Evolutionary conservation across 495 filamentous ascomycete genomes (phyloP), one percentile per base, ranked within the genome.

Genomic region (Penicillium riverlandense): DNA sequence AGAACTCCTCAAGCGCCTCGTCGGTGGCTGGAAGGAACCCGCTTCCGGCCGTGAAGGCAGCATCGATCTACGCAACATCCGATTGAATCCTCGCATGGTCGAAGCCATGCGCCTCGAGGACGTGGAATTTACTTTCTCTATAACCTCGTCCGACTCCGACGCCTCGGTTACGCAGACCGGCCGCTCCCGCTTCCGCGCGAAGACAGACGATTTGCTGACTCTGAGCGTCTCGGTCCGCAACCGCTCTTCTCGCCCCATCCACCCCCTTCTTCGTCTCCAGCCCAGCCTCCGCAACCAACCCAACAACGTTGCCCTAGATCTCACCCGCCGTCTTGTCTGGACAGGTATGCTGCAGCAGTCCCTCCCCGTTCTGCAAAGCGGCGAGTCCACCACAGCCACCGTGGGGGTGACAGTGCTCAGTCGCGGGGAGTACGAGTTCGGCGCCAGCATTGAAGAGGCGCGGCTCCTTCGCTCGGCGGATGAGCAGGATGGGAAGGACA

Each of bases 61-160:
- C 1, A 76, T 95, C 41, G 87, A 95, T 49, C 66, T 96, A 1
- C 78, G 90, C 15, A 71, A 66, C 37, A 74, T 95, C 40, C 76
- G 87, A 11, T 68, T 96, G 11, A 84, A 74, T 40, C 62, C 80
- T 9, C 72, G 84, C 32, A 94, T 95, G 87, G 78, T 95, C 14
- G 86, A 95, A 45, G 84, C 84, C 1, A 70, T 95, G 50, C 83
- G 79, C 52, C 71, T 95, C 8, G 87, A 92, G 33, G 90, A 96
- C 45, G 54, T 96, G 1, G 79, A 77, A 13, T 79, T 95, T 16
- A 75, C 77, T 4, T 78, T 90, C 41, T 70, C 69, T 50, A 83
- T 57, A 58, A 69, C 45, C 41, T 61, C 22, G 30, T 48, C 43
- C 6, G 40, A 54, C 8, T 12, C 49, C 14, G 43, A 43, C 12